phyloP scores from a whole-genome alignment of 148 eudicot genomes.

The Salicornia ramosissima region DNA sequence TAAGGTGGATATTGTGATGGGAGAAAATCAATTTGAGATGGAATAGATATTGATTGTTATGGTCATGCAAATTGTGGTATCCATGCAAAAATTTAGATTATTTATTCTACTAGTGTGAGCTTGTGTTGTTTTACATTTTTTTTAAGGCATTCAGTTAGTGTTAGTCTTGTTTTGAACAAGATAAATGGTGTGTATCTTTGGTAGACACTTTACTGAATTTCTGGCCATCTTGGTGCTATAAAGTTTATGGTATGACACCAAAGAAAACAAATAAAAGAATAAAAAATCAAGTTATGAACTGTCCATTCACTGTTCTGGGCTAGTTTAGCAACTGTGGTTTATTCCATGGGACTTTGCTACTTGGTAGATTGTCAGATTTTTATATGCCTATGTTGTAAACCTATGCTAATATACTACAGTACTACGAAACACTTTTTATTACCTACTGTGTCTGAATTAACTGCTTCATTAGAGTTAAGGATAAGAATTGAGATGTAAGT shows the following conservation, averaged over 20 bases:
- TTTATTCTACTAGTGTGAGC: constrained; percentile 22
- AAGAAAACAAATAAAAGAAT: not conserved
- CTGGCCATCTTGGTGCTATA: not conserved
- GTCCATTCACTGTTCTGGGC: no score
- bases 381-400: no score
- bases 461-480: no score
- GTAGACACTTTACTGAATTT: not conserved
- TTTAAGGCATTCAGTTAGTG: not conserved
- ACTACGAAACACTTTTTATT: no score
- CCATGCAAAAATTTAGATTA: not conserved
- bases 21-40: constrained; percentile 18
- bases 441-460: no score
- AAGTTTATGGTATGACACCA: not conserved
- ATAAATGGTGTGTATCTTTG: not conserved
- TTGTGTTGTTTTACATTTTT: constrained; percentile 4
- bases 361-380: no score
- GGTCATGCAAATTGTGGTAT: constrained; percentile 9
- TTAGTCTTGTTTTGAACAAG: constrained; percentile 3
- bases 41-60: constrained; percentile 13
- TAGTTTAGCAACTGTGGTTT: no score
- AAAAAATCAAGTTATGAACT: no score
- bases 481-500: no score
- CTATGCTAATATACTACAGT: no score
- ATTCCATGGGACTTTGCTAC: no score
- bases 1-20: not conserved